Base-by-base conservation (phyloP, 768 basidiomycete species). In the Suillus brevipes region DNA sequence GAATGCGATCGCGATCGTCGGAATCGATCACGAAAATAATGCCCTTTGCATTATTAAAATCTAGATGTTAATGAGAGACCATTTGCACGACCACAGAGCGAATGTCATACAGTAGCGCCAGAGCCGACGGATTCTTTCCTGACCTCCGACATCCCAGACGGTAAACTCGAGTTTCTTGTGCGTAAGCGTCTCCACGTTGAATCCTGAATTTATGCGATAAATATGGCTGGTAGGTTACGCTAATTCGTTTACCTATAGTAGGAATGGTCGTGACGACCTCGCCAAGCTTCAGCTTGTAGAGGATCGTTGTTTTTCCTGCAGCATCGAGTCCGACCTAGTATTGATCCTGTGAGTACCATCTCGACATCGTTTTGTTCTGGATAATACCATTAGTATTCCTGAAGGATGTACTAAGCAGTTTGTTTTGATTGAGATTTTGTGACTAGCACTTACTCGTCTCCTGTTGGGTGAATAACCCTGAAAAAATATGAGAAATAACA, bases 191-290 rank as follows among this genome's bases (percentile, higher is more conserved):
- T 99, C 97, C 65, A 99, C 97, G 73, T 99, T 99, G 87, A 98
- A 98, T 31, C 96, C 97, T 59, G 25, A 18, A 58, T 28, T 23
- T 25, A 28, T 28, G 25, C 18, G 38, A 16, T 38, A 58, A 58
- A 40, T 10, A 25, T n/a, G 53, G 23, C 8, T 9, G 2, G 16
- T 25, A 28, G 23, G 25, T 58, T 16, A 28, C 10, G 18, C 40
- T 23, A 31, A 42, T 2, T 6, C 4, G 6, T 31, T 42, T 59
- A 91, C 94, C 93, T 67, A 97, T 99, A 6, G 58, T 59, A 65
- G 97, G 97, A 74, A 98, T 97, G 25, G 97, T 99, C n/a, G 97
- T 98, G 63, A 99, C 96, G 60, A 94, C 94, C 80, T 98, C 95
- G 79, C 97, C 97, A 77, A 99, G 81, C 82, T 99, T 99, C 79